Base-by-base conservation (phyloP, 2,329 filamentous ascomycete genomes). In the Eutypa lata region DNA sequence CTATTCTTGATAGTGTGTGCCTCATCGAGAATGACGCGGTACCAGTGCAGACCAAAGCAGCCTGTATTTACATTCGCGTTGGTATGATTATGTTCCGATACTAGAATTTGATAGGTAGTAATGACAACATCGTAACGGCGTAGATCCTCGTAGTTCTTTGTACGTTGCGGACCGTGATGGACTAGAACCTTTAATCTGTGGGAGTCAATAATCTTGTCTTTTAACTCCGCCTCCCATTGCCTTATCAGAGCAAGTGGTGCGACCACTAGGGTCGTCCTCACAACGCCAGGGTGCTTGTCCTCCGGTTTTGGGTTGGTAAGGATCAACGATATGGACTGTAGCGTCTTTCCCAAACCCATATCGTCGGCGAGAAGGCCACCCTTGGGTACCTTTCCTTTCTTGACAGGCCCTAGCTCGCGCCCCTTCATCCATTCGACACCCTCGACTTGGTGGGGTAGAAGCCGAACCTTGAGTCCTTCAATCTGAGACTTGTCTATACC, bases 1-100 rank as follows among this genome's bases (percentile, higher is more conserved):
- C 93, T 87, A 67, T 99, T 99, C 75, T 99, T 99, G 80, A 99
- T 97, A 2, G 90, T 96, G 70, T 99, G 94, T 1, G 94, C 94
- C 74, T 99, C 94, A 58, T 99, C 94, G 2, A 99, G 80, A 58
- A 99, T 93, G 56, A 97, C 83, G 49, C 94, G 88, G 75, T 94
- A 97, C 94, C 94, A 99, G 64, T 93, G 86, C 6, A 97, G 77
- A 11, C 90, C 91, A 66, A 97, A 97, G 64, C 92, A 93, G 11
- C 92, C 93, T 49, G 86, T 83, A 65, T 92, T 88, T 38, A 85
- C 77, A 3, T 75, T 77, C 46, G 82, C 82, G 40, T 82, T 85
- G 11, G 86, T 87, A 54, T 84, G 81, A 10, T 84, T 87, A 67
- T 94, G 88, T 66, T 99, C 94, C 0, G 94, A 97, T 6, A 95